Base-by-base conservation (phyloP, 768 basidiomycete genomes). In the Strobilomyces confusus region DNA sequence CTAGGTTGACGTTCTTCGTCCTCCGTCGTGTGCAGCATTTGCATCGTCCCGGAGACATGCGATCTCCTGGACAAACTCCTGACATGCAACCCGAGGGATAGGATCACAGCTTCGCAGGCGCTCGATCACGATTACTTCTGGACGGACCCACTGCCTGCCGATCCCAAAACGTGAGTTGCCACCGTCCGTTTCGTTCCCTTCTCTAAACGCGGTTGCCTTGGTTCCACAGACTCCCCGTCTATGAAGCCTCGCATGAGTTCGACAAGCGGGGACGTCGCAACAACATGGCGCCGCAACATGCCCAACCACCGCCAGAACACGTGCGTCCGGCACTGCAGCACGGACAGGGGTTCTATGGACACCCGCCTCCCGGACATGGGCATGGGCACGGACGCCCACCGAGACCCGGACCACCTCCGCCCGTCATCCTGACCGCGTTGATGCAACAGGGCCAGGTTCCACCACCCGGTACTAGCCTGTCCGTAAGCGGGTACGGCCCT, bases 51-150 rank as follows among this genome's bases (percentile, higher is more conserved):
- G 33, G 86, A 91, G 66, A 90, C 89, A 1, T 81, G 79, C 33
- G 92, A 95, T 66, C 74, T 98, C 23, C 63, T 97, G 57, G 92
- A 94, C 60, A 85, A 83, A 63, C 72, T 98, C 33, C 73, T 98
- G 25, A 83, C 77, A 0, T 86, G 92, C 60, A 89, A 98, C 66
- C 95, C 95, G 3, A 77, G 78, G 55, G 81, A 88, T 52, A 80
- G 95, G 19, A 79, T 93, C 37, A 93, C 94, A 2, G 95, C 95
- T 9, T 71, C 80, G 2, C 79, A 92, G 53, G 95, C 95, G 0
- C 78, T 98, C 48, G 87, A 94, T 60, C 93, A 98, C 65, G 85
- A 89, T 19, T 98, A 93, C 74, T 97, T 98, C 69, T 97, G 92
- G 91, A 86, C 84, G 0, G 85, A 90, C 58, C 95, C 95, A 0